phyloP scores from a whole-genome alignment of 2,329 filamentous ascomycete genomes.

The Thelonectria discophora region DNA sequence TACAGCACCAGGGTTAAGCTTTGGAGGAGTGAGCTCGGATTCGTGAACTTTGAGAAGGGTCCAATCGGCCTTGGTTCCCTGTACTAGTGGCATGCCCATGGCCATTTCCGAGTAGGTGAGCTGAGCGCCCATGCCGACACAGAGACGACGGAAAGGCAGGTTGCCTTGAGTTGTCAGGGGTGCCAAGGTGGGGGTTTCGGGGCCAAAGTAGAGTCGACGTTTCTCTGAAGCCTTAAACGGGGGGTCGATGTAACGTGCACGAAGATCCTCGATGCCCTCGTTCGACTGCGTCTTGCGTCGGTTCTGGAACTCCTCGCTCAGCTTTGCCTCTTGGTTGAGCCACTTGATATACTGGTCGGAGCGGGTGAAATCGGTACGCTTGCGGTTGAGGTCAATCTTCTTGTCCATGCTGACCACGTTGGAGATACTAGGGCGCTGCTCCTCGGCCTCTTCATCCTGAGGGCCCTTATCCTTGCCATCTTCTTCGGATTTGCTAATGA shows the following conservation, averaged over 20 bases:
- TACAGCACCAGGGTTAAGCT: constrained; percentile 62
- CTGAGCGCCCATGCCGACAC: constrained; percentile 87
- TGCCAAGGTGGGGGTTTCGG: constrained; percentile 91
- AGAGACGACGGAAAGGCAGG: constrained; percentile 90
- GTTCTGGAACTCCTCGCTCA: constrained; percentile 52
- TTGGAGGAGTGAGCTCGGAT: constrained; percentile 78
- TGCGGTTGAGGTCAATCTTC: constrained; percentile 80
- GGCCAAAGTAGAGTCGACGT: constrained; percentile 89
- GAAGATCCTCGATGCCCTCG: constrained; percentile 70
- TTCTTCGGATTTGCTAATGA: constrained; percentile 56
- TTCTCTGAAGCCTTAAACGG: constrained; percentile 94
- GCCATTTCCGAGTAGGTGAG: constrained; percentile 99
- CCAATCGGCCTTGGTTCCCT: constrained; percentile 93
- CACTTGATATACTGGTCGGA: constrained; percentile 81
- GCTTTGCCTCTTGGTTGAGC: constrained; percentile 70
- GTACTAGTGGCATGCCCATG: constrained; percentile 86
- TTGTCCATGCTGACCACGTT: constrained; percentile 76
- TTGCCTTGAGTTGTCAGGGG: constrained; percentile 97
- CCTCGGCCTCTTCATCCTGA: constrained; percentile 54
- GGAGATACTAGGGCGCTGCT: constrained; percentile 71
- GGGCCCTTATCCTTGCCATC: constrained; percentile 42
- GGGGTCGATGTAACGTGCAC: constrained; percentile 84
- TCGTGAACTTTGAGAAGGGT: constrained; percentile 92
- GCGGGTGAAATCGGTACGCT: constrained; percentile 73
- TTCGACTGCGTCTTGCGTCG: constrained; percentile 53